Evolutionary conservation across 371 early-diverging fungal species (phyloP).

Genomic region (Sporodiniella umbellata): DNA sequence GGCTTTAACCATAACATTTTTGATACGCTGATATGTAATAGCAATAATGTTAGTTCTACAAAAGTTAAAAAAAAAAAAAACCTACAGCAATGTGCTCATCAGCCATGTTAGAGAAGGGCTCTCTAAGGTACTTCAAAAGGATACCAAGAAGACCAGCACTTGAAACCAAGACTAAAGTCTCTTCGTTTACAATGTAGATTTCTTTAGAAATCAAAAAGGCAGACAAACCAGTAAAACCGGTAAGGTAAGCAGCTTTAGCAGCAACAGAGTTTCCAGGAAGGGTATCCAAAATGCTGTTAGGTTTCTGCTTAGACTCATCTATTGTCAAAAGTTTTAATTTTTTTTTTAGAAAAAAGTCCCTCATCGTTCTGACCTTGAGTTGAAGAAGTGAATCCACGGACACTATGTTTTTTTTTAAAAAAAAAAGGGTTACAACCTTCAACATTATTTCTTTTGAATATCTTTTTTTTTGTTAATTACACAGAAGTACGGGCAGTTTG

Average conservation of each 20-base stretch:
- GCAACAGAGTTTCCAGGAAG: conserved; percentile 89
- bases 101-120: conserved; percentile 88
- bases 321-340: background rate
- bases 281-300: conserved; percentile 82
- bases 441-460: background rate
- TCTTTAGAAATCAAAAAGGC: conserved; percentile 93
- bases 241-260: conserved; percentile 88
- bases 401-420: conserved; percentile 25
- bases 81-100: conserved; percentile 72
- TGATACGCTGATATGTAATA: conserved; percentile 57
- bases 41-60: background rate
- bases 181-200: conserved; percentile 94
- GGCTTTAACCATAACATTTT: conserved; percentile 77
- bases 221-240: conserved; percentile 79
- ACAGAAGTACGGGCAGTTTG: conserved; percentile 40
- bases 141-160: conserved; percentile 74
- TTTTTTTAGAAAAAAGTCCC: background rate
- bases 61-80: background rate
- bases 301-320: conserved; percentile 66
- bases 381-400: conserved; percentile 38
- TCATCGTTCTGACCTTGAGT: conserved; percentile 21
- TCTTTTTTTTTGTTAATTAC: conserved; percentile 18
- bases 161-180: conserved; percentile 80
- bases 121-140: conserved; percentile 74
- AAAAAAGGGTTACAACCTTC: background rate